Conservation (phyloP, 2,329 filamentous ascomycete species). For the Cadophora luteo-olivacea region DNA sequence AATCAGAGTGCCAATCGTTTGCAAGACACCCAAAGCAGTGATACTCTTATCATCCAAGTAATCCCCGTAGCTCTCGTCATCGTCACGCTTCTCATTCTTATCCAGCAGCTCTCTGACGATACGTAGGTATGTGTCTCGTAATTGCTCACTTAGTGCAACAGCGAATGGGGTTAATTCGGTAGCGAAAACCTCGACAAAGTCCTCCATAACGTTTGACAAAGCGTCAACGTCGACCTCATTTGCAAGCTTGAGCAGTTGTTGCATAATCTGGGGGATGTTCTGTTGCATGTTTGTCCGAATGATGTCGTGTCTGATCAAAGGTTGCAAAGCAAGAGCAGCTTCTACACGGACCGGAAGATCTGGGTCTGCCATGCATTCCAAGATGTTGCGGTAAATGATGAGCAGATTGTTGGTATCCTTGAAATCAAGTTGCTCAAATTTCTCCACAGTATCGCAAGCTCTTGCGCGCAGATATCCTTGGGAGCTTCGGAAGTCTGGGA, state of each 20-base stretch:
- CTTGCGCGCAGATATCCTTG: conserved; percentile 93
- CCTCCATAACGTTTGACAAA: conserved; percentile 98
- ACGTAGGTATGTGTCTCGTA: conserved; percentile 93
- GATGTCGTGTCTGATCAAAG: conserved; percentile 92
- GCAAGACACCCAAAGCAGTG: conserved; percentile 91
- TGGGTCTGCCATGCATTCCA: conserved; percentile 96
- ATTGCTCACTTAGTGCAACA: conserved; percentile 92
- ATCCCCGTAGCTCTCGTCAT: conserved; percentile 80
- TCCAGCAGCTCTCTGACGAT: conserved; percentile 93
- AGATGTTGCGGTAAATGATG: conserved; percentile 93
- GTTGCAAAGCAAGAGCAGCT: conserved; percentile 91
- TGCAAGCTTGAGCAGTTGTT: conserved; percentile 93
- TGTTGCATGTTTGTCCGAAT: conserved; percentile 96
- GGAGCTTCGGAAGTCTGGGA: conserved; percentile 93
- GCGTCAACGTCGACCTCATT: conserved; percentile 99
- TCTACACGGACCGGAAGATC: conserved; percentile 93
- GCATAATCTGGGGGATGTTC: conserved; percentile 99
- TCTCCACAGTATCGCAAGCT: conserved; percentile 96
- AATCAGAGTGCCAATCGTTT: conserved; percentile 97
- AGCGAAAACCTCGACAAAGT: conserved; percentile 99
- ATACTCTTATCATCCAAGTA: conserved; percentile 99
- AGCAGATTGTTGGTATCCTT: conserved; percentile 95
- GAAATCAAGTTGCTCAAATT: conserved; percentile 97
- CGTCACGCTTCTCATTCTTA: conserved; percentile 78
- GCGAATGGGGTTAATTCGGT: conserved; percentile 95